Evolutionary conservation across 331 rosid species (phyloP).

Genomic region (Pyrus hybrid): DNA sequence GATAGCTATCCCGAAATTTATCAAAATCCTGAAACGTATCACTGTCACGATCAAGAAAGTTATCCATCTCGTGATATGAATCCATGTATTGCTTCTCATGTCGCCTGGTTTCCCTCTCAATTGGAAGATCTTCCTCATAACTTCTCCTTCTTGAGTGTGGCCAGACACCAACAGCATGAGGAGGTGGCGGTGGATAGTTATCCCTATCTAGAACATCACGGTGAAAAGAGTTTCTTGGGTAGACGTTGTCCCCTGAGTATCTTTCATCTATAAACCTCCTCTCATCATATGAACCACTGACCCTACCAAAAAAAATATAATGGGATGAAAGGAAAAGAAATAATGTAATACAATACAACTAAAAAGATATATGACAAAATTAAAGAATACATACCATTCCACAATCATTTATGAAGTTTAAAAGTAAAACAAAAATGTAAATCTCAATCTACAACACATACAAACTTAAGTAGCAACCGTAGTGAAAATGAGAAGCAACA

Average conservation of each 20-base stretch:
- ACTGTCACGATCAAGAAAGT: conserved; percentile 47
- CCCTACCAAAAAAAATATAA: conserved; percentile 52
- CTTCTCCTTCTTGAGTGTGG: conserved; percentile 74
- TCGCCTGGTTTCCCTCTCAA: conserved; percentile 72
- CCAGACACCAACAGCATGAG: conserved; percentile 64
- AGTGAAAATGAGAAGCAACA: conserved; percentile 27
- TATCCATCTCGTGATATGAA: conserved; percentile 58
- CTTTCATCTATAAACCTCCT: conserved; percentile 83
- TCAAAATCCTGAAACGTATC: conserved; percentile 64
- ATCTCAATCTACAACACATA: not conserved
- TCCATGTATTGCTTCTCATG: conserved; percentile 63
- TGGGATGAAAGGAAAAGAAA: conserved; percentile 40
- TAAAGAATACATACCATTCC: not conserved
- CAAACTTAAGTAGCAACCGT: conserved; percentile 5
- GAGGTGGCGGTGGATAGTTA: conserved; percentile 56
- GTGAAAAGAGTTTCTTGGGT: conserved; percentile 63
- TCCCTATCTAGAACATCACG: conserved; percentile 71
- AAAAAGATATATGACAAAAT: not conserved
- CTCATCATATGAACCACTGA: conserved; percentile 69
- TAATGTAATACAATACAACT: conserved; percentile 8
- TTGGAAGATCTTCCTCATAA: conserved; percentile 66
- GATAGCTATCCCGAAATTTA: conserved; percentile 67
- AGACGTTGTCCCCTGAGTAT: conserved; percentile 57
- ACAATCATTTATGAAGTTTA: not conserved
- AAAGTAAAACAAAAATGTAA: not conserved